phyloP scores from a whole-genome alignment of 2,329 filamentous ascomycete genomes.

The Colletotrichum navitas region DNA sequence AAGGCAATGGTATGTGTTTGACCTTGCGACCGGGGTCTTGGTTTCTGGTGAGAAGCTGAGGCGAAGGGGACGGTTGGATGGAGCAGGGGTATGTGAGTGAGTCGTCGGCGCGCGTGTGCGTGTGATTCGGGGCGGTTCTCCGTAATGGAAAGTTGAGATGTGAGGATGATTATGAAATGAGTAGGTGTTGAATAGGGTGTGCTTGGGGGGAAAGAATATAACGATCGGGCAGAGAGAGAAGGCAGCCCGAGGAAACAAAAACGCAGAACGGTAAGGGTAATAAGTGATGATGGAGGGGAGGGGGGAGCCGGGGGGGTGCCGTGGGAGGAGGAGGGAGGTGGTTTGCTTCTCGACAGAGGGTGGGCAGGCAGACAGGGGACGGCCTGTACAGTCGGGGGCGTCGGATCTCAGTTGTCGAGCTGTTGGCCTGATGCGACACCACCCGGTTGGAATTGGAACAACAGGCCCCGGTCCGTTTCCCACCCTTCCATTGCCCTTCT shows the following conservation, averaged over 20 bases:
- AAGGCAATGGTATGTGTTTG: slow-evolving; percentile 33
- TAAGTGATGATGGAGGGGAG: slow-evolving; percentile 23
- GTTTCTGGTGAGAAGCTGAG: slow-evolving; percentile 27
- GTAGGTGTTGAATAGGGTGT: slow-evolving; percentile 18
- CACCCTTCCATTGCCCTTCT: background rate
- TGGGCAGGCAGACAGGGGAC: slow-evolving; percentile 28
- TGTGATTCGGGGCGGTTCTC: slow-evolving; percentile 20
- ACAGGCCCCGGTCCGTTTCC: slow-evolving; percentile 15
- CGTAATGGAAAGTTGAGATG: slow-evolving; percentile 15
- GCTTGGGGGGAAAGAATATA: slow-evolving; percentile 10
- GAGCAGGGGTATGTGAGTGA: slow-evolving; percentile 32
- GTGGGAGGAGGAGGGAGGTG: slow-evolving; percentile 4
- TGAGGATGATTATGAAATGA: slow-evolving; percentile 26
- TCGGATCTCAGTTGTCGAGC: background rate
- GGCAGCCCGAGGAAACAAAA: slow-evolving; percentile 3
- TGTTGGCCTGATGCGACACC: slow-evolving; percentile 8
- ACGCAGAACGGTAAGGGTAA: slow-evolving; percentile 5
- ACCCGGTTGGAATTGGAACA: slow-evolving; percentile 26
- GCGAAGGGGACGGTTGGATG: slow-evolving; percentile 34
- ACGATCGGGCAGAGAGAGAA: slow-evolving; percentile 26
- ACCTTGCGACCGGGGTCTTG: slow-evolving; percentile 26
- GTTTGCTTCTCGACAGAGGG: slow-evolving; percentile 37
- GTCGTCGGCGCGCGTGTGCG: slow-evolving; percentile 5
- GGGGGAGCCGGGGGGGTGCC: slow-evolving; percentile 10
- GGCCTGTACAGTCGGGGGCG: background rate